Conservation (phyloP, 306 rosid genomes). For the Lablab purpureus region DNA sequence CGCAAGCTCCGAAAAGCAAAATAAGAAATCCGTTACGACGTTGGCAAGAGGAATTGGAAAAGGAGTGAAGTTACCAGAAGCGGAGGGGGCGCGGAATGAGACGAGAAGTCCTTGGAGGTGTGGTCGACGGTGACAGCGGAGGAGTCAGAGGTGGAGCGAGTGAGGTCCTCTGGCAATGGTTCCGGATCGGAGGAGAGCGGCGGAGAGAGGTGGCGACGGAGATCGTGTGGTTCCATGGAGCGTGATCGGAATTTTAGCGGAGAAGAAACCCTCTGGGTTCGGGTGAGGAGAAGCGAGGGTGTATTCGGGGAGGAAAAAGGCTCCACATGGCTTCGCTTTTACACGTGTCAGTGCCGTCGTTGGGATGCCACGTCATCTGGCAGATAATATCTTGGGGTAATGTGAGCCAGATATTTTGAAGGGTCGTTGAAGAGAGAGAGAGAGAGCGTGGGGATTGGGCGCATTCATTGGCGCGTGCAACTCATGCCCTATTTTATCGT, state of each 20-base stretch:
- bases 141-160: conserved; percentile 53
- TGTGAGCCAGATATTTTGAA: conserved; percentile 75
- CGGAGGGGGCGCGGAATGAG: conserved; percentile 40
- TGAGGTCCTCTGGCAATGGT: conserved; percentile 46
- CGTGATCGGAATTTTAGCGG: conserved; percentile 33
- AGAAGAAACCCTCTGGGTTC: conserved; percentile 53
- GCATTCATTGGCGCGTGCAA: conserved; percentile 48
- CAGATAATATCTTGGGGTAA: conserved; percentile 70
- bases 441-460: not conserved
- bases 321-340: conserved; percentile 90
- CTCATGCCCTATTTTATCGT: conserved; percentile 24
- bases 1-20: not conserved
- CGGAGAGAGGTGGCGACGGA: conserved; percentile 43
- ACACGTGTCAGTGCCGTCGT: conserved; percentile 65
- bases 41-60: not conserved
- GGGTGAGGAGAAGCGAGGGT: conserved; percentile 7
- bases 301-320: conserved; percentile 45
- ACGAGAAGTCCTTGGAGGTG: conserved; percentile 43
- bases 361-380: conserved; percentile 60
- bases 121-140: conserved; percentile 54
- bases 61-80: conserved; percentile 50
- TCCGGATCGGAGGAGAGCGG: conserved; percentile 56
- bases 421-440: conserved; percentile 22
- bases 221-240: conserved; percentile 54
- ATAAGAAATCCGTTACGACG: conserved; percentile 30